Base-by-base conservation (phyloP, 106 monocot genomes). In the Acanthochlamys bracteata region DNA sequence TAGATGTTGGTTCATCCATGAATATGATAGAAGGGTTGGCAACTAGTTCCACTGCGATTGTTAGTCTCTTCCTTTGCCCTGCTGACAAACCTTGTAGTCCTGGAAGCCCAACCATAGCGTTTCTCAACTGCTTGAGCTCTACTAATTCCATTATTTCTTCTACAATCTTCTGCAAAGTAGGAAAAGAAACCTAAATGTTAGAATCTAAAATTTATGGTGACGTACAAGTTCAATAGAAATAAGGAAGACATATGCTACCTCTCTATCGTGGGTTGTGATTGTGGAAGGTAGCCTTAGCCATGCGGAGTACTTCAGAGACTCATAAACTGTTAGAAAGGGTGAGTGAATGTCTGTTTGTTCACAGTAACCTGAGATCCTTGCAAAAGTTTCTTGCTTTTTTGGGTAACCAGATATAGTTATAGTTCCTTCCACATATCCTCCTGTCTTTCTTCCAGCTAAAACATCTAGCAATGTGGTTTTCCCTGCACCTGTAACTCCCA, bases 1-100 rank as follows among this genome's bases (percentile, higher is more conserved):
- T 71, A 20, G 76, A 66, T 22, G 76, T 77, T 20, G 76, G 76
- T 26, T 77, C 76, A 61, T 77, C 76, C 76, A 71, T 70, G 60
- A 77, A 77, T 23, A 77, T 66, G 21, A 77, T 77, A 19, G 76
- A 77, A 25, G 76, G 76, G 54, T 71, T 71, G 24, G 71, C 64
- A 66, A 77, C 76, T n/a, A 77, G 71, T 59, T 77, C 71, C 22
- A 76, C 75, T 19, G 75, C 75, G 52, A 76, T 76, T 26, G 75
- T 76, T 24, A 76, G 54, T 17, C 76, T 49, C 54, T 77, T 77
- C 7, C 76, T 64, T 24, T 66, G 71, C 25, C 70, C 71, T 9
- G 71, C 70, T 60, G 76, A 71, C 41, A 77, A 39, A 19, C 76
- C 76, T 54, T 33, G 39, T 7, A 71, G 46, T 19, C 60, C 71